Percentiles rank a stretch among this genome's conserved stretches.
Conservation (phyloP, 352 stramenopile genomes). For the Thalassiosira sp. region DNA sequence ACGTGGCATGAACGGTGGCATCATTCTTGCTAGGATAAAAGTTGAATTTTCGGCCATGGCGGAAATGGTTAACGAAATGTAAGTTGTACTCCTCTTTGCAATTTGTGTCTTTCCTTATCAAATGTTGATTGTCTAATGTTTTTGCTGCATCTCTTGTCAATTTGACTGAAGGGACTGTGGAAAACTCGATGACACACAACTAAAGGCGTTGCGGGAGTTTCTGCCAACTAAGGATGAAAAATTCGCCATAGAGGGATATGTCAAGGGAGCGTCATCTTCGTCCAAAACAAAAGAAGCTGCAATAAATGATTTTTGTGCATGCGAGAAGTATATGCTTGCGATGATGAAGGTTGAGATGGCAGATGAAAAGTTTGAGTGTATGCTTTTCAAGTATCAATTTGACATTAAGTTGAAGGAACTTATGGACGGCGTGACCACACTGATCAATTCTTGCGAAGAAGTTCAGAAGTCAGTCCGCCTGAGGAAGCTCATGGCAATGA, state of each 20-base stretch:
- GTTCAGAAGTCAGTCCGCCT: constrained; percentile 91
- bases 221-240: constrained; percentile 92
- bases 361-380: constrained; percentile 74
- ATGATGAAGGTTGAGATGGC: constrained; percentile 78
- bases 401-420: constrained; percentile 86
- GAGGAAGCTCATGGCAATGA: constrained; percentile 94
- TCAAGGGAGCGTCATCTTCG: constrained; percentile 64
- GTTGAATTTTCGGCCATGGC: constrained; percentile 89
- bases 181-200: constrained; percentile 76
- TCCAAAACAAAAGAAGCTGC: constrained; percentile 56
- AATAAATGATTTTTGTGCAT: constrained; percentile 77
- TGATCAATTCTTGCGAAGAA: constrained; percentile 91
- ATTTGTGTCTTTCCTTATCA: constrained; percentile 3
- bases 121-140: constrained; percentile 8
- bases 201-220: constrained; percentile 91
- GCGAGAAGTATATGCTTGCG: constrained; percentile 84
- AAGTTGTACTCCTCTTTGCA: constrained; percentile 32
- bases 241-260: constrained; percentile 84
- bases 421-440: constrained; percentile 76
- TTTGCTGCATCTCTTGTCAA: constrained; percentile 6
- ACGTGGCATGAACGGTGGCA: constrained; percentile 96
- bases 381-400: constrained; percentile 83
- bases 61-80: constrained; percentile 83
- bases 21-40: constrained; percentile 93
- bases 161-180: constrained; percentile 61